phyloP scores from a whole-genome alignment of 352 stramenopile genomes.

The Pythium myriotylum region DNA sequence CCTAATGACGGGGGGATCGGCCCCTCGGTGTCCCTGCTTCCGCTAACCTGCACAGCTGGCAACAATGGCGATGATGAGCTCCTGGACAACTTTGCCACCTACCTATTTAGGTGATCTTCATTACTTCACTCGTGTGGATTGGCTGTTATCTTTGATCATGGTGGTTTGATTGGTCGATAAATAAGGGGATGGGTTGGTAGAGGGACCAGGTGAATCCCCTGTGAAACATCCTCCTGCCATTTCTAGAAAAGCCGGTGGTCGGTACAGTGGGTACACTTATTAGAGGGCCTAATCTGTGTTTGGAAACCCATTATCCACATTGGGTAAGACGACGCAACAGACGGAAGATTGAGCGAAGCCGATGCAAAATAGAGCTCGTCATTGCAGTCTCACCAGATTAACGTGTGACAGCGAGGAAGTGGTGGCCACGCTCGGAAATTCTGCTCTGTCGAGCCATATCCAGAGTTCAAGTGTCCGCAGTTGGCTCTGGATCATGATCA shows the following conservation, averaged over 20 bases:
- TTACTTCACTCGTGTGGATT: slow-evolving; percentile 3
- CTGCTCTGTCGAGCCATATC: no score
- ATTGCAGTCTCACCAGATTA: no score
- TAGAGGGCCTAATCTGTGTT: background rate
- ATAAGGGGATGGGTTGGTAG: slow-evolving; percentile 4
- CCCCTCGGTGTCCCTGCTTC: background rate
- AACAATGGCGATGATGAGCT: slow-evolving; percentile 7
- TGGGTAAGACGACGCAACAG: no score
- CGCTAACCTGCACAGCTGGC: background rate
- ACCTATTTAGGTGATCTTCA: slow-evolving; percentile 4
- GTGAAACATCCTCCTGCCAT: slow-evolving; percentile 5
- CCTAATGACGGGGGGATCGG: background rate
- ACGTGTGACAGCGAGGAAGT: no score
- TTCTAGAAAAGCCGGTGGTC: slow-evolving; percentile 7
- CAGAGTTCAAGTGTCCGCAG: no score
- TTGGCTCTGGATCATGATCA: no score
- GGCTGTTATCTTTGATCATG: background rate
- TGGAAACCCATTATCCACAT: background rate
- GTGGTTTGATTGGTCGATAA: slow-evolving; percentile 1
- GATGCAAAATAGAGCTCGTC: no score
- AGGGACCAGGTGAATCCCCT: slow-evolving; percentile 7
- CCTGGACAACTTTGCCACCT: background rate
- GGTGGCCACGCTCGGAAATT: no score
- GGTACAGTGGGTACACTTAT: background rate
- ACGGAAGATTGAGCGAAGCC: no score